Base-by-base conservation (phyloP, 202 grass and related monocot species). In the Carex sylvatica region DNA sequence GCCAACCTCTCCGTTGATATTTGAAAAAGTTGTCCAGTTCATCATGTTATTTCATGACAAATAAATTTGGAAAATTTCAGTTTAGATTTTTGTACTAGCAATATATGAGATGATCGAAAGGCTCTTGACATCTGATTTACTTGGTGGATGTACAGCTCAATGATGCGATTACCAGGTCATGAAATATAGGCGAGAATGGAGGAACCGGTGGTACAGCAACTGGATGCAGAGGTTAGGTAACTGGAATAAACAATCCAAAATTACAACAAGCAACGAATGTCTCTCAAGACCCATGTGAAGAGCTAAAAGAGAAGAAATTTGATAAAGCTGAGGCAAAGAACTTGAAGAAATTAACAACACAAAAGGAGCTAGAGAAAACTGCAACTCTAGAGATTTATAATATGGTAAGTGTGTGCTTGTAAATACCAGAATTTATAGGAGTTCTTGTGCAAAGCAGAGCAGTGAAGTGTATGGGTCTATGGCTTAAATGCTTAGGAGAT, bases 401-500 rank as follows among this genome's bases (percentile, higher is more conserved):
- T 33, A 33, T 4, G 31, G 31, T 33, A 33, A 33, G 2, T 33
- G 31, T 33, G 31, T 33, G 31, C 31, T 33, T 33, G 31, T 33
- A 33, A 33, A 33, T 33, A 33, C 31, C 31, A 33, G 31, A 33
- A 33, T 33, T 33, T 33, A 33, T 33, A 33, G 31, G 31, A 33
- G 31, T 33, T 33, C 31, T 74, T 28, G 44, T 28, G 24, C 61
- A 12, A 12, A 55, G n/a, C n/a, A n/a, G n/a, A n/a, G n/a, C n/a
- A n/a, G n/a, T n/a, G n/a, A n/a, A n/a, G n/a, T n/a, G n/a, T n/a
- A n/a, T 15, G 35, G 26, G 19, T 84, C 30, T 16, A 7, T 14
- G 33, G 24, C 19, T 84, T 85, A 97, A 65, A 97, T 97, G 76
- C 93, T 91, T 23, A 97, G 91, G n/a, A 93, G 93, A 89, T 97